Evolutionary conservation across 1,139 yeast genomes (phyloP).

Genomic region (Hanseniaspora sp.): DNA sequence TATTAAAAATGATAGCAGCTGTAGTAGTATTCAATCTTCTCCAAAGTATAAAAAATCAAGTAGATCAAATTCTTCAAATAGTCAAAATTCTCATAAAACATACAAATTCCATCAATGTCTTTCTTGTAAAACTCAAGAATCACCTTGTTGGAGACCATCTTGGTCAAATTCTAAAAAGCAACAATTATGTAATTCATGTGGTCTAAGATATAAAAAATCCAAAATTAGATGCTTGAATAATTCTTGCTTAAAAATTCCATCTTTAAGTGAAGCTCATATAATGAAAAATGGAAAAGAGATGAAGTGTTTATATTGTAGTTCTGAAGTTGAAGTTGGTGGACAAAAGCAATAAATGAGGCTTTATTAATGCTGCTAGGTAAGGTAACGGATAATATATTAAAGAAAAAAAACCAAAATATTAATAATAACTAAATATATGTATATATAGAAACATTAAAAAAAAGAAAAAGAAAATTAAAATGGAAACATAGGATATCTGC

Average conservation of each 20-base stretch:
- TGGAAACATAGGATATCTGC: not conserved
- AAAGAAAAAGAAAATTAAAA: too few species aligned
- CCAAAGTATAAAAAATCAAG: constrained; percentile 9
- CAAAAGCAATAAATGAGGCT: constrained; percentile 21
- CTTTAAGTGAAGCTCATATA: constrained; percentile 87
- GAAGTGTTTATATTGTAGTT: constrained; percentile 35
- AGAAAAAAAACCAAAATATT: not conserved
- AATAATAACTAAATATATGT: not conserved
- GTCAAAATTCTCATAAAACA: constrained; percentile 7
- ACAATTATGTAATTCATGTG: constrained; percentile 92
- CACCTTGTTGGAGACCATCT: constrained; percentile 98
- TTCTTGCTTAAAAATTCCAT: constrained; percentile 77
- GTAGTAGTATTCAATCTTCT: constrained; percentile 6
- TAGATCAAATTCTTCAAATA: constrained; percentile 5
- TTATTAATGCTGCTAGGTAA: too few species aligned
- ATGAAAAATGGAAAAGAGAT: constrained; percentile 40
- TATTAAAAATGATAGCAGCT: not conserved
- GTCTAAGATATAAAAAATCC: constrained; percentile 85
- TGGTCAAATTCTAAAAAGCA: constrained; percentile 78
- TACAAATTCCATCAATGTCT: constrained; percentile 41
- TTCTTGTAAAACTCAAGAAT: constrained; percentile 81
- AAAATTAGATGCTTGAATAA: constrained; percentile 75
- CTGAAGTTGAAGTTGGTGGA: constrained; percentile 38
- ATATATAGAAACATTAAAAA: not conserved
- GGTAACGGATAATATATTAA: constrained; percentile 23